A percentile compares a stretch with the other conserved stretches of the same genome.
These are phyloP conservation scores for Thielaviopsis punctulata DNA, from an alignment of 2,329 filamentous ascomycete species.

Conservation along the genomic window DNA sequence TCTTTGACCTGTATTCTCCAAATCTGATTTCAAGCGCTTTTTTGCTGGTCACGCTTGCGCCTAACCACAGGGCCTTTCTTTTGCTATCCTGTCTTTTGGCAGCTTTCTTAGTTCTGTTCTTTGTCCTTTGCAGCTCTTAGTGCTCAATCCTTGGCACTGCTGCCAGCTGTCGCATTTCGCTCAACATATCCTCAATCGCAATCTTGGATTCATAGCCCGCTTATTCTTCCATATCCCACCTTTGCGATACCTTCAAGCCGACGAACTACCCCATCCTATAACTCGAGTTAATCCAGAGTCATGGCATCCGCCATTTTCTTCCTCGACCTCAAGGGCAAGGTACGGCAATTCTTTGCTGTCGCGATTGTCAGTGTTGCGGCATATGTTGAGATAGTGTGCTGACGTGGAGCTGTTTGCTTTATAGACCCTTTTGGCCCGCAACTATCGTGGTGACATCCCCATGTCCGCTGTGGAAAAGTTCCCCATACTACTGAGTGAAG, in stretches of 20 bases:
- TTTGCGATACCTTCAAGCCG: neutral
- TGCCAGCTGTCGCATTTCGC: conserved; percentile 9
- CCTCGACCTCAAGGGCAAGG: conserved; percentile 99
- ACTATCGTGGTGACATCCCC: conserved; percentile 95
- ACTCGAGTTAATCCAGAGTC: neutral
- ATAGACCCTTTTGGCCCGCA: conserved; percentile 91
- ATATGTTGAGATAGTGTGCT: neutral
- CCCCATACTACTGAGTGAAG: conserved; percentile 85
- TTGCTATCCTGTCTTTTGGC: neutral
- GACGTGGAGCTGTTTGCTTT: conserved; percentile 5
- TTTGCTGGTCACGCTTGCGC: neutral
- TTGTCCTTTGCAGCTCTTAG: neutral
- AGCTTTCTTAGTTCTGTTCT: conserved; percentile 4
- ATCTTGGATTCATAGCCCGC: neutral
- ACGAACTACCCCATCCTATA: neutral
- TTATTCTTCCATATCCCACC: neutral
- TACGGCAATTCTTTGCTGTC: conserved; percentile 21
- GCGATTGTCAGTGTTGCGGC: neutral
- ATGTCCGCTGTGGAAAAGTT: conserved; percentile 99
- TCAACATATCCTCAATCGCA: conserved; percentile 3
- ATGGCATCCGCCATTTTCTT: conserved; percentile 99
- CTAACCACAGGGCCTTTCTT: too few relatives aligned
- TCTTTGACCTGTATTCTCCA: neutral
- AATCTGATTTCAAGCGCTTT: neutral
- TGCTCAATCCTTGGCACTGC: conserved; percentile 3